Evolutionary conservation across 2,329 filamentous ascomycete species (phyloP), one percentile per base, ranked within the genome.

Genomic region (Ophiognomonia clavigignenti-juglandacearum): DNA sequence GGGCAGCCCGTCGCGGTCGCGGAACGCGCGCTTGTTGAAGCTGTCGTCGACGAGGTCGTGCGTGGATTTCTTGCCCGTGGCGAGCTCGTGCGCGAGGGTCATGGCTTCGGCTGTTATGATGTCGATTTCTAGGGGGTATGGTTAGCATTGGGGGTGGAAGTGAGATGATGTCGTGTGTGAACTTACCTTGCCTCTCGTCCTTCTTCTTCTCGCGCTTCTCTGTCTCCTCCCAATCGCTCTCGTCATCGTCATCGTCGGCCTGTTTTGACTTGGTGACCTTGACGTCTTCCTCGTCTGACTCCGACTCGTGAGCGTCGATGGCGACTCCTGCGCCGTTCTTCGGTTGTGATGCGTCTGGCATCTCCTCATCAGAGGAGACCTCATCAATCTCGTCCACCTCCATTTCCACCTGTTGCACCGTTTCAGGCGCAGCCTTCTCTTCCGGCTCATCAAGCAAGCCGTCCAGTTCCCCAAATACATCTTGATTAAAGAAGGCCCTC

Each of bases 71-170:
- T 92, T 78, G 37, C 92, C 92, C 0, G 86, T 89, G 4, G 91
- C 93, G 50, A 98, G 83, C 61, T 89, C 81, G 55, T 97, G 93
- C 1, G 93, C 95, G 14, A 98, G 77, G 1, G 92, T 95, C 93
- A 98, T 98, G 54, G 95, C 93, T 73, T 98, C 93, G 5, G 90
- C 93, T n/a, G 93, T 98, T 61, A 97, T 95, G 60, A 98, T 97
- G 64, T 97, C 90, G 67, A 98, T 95, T 62, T 96, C 91, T 77
- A 67, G 63, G 36, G 11, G 31, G 14, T 4, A 3, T 16, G n/a
- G 44, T 52, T 26, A 52, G 42, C 11, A 16, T 31, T 1, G 8
- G 7, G 5, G 13, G 4, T 29, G 13, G 5, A 22, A n/a, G n/a
- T 4, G 9, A 16, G 16, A 7, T 8, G 9, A 16, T 1, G 2